Conservation (phyloP, 2,329 filamentous ascomycete genomes). For the Hypoxylon sp. region DNA sequence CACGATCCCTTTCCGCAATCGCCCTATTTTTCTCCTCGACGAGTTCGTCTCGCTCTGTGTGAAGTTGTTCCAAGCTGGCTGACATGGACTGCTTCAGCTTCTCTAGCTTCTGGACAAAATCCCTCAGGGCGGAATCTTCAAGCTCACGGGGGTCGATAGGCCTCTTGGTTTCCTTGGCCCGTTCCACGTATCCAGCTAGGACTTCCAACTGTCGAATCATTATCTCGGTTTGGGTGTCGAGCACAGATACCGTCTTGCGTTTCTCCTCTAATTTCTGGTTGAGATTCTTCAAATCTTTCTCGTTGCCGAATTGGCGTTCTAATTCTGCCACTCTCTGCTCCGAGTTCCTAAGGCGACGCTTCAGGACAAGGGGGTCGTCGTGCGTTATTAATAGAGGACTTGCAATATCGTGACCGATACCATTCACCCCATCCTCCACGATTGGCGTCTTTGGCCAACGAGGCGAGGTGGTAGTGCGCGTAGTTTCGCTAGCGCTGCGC, state of each 20-base stretch:
- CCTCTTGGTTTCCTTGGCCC: slow-evolving; percentile 83
- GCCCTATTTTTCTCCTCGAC: slow-evolving; percentile 87
- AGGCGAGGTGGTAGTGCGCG: slow-evolving; percentile 71
- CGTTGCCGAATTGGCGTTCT: slow-evolving; percentile 77
- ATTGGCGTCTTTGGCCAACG: slow-evolving; percentile 78
- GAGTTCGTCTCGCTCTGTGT: slow-evolving; percentile 81
- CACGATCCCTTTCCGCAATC: slow-evolving; percentile 88
- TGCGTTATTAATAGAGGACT: slow-evolving; percentile 74
- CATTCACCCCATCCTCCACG: slow-evolving; percentile 64
- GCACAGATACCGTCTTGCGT: slow-evolving; percentile 91
- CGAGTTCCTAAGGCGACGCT: slow-evolving; percentile 81
- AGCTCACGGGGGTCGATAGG: slow-evolving; percentile 84
- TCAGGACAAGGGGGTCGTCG: slow-evolving; percentile 75
- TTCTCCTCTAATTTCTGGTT: slow-evolving; percentile 93
- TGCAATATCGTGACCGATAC: slow-evolving; percentile 70
- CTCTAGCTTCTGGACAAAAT: slow-evolving; percentile 82
- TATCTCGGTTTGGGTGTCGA: slow-evolving; percentile 95
- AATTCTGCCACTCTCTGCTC: slow-evolving; percentile 89
- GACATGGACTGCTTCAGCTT: slow-evolving; percentile 70
- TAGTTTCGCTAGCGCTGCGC: slow-evolving; percentile 75
- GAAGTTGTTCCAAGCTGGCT: slow-evolving; percentile 68
- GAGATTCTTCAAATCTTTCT: slow-evolving; percentile 76
- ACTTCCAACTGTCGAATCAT: slow-evolving; percentile 93
- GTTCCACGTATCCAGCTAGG: slow-evolving; percentile 87
- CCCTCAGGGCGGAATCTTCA: slow-evolving; percentile 90